These are phyloP conservation scores for Escovopsis sp. DNA, from an alignment of 2,329 filamentous ascomycete species.

Conservation along the genomic window DNA sequence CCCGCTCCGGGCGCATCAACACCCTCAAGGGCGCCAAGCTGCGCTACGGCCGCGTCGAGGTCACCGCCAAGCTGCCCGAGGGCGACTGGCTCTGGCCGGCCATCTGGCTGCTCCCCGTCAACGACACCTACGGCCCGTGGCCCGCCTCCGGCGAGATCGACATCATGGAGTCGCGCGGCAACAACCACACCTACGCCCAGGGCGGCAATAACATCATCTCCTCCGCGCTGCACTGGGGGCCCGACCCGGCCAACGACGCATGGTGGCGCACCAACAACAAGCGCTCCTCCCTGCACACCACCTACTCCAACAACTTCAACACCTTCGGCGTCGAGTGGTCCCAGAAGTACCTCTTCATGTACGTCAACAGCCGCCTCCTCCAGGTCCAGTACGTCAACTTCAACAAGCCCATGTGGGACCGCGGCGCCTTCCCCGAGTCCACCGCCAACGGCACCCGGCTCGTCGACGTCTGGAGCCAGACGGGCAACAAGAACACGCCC, in stretches of 20 bases:
- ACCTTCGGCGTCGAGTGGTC: constrained; percentile 76
- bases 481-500: constrained; percentile 46
- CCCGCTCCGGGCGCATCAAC: constrained; percentile 63
- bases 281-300: constrained; percentile 57
- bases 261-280: constrained; percentile 80
- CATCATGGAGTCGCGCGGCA: constrained; percentile 66
- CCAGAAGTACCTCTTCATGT: constrained; percentile 77
- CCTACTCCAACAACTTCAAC: constrained; percentile 54
- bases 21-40: constrained; percentile 56
- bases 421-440: constrained; percentile 50
- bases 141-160: constrained; percentile 73
- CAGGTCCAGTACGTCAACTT: constrained; percentile 73
- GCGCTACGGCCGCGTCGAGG: constrained; percentile 70
- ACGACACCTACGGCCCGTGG: constrained; percentile 61
- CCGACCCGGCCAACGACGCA: constrained; percentile 52
- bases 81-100: constrained; percentile 86
- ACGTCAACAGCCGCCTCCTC: constrained; percentile 63
- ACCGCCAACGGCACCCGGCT: constrained; percentile 51
- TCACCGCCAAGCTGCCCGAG: constrained; percentile 56
- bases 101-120: constrained; percentile 76
- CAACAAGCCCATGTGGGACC: constrained; percentile 48
- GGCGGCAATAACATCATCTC: constrained; percentile 72
- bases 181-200: constrained; percentile 60
- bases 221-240: constrained; percentile 72
- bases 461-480: constrained; percentile 46